phyloP scores from a whole-genome alignment of 2,329 filamentous ascomycete genomes.

The Huntiella savannae region DNA sequence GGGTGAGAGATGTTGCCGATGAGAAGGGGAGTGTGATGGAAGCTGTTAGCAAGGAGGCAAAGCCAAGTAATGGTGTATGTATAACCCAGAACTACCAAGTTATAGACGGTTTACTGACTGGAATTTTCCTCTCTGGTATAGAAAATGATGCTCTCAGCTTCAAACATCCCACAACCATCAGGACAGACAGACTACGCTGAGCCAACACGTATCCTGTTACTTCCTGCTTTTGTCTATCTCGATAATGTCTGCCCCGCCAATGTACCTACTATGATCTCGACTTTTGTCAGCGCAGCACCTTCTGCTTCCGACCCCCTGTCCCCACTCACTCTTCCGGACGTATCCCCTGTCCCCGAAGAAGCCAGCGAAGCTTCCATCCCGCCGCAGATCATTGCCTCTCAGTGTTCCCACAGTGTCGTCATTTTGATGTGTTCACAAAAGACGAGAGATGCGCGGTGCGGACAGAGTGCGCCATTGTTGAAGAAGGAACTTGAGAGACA shows the following conservation, averaged over 20 bases:
- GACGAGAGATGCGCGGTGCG: constrained; percentile 87
- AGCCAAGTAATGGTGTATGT: constrained; percentile 50
- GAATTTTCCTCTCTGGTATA: constrained; percentile 18
- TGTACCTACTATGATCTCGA: constrained; percentile 50
- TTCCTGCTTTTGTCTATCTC: constrained; percentile 68
- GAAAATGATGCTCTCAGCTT: constrained; percentile 80
- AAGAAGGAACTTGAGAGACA: constrained; percentile 77
- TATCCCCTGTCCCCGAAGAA: constrained; percentile 17
- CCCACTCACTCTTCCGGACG: constrained; percentile 21
- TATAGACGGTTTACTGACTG: neutral
- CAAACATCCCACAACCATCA: constrained; percentile 68
- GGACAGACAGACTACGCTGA: constrained; percentile 41
- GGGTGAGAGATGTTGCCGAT: constrained; percentile 74
- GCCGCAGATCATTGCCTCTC: constrained; percentile 19
- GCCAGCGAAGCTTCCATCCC: constrained; percentile 16
- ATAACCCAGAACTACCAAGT: neutral
- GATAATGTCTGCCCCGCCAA: constrained; percentile 64
- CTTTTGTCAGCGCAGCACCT: constrained; percentile 50
- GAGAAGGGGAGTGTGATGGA: constrained; percentile 76
- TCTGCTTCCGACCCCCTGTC: constrained; percentile 51
- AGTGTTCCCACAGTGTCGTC: constrained; percentile 66
- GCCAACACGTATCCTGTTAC: constrained; percentile 62
- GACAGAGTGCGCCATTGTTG: constrained; percentile 81
- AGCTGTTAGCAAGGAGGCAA: constrained; percentile 40
- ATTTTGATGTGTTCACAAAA: constrained; percentile 88